Base-by-base conservation (phyloP, 345 rosid species). In the Eucalyptus virginea region DNA sequence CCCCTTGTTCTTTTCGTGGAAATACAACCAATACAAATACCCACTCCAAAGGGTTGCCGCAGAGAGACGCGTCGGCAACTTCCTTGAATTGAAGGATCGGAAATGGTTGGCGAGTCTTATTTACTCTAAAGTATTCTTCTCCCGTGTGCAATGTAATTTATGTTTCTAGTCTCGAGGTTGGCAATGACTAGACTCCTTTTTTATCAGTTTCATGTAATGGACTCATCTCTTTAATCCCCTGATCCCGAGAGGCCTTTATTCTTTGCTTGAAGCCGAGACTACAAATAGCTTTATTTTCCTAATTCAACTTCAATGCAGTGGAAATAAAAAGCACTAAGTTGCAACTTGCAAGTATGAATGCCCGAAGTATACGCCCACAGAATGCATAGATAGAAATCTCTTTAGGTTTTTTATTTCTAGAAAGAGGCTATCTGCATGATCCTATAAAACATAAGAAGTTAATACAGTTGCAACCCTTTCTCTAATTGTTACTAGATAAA, bases 351-450 rank as follows among this genome's bases (percentile, higher is more conserved):
- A 48, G 1, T 3, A 58, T 58, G 65, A 58, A 26, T 58, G 65
- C 65, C 7, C 14, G 0, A 26, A 58, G 65, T 5, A 3, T 58
- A 26, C 3, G 2, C 4, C 5, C 58, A 54, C 11, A 19, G 0
- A 52, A 52, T 18, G 65, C 14, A 11, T 24, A 56, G 28, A 9
- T 5, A 3, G 12, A 23, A 56, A 56, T 56, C 28, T 56, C 14
- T 26, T 58, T 5, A 5, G 11, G 3, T 58, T 58, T 58, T 58
- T 58, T 5, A 24, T 26, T 9, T 58, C 14, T 58, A 58, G 30
- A 56, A 24, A 56, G 30, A 24, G 62, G 62, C 13, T 2, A 11
- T 24, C 13, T 9, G 11, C 62, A 24, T 56, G 62, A 24, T 56
- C 30, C 28, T 56, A 10, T 56, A 24, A 56, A 56, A 23, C 62